Base-by-base conservation (phyloP, 2,329 filamentous ascomycete genomes). In the Diaporthe eres region DNA sequence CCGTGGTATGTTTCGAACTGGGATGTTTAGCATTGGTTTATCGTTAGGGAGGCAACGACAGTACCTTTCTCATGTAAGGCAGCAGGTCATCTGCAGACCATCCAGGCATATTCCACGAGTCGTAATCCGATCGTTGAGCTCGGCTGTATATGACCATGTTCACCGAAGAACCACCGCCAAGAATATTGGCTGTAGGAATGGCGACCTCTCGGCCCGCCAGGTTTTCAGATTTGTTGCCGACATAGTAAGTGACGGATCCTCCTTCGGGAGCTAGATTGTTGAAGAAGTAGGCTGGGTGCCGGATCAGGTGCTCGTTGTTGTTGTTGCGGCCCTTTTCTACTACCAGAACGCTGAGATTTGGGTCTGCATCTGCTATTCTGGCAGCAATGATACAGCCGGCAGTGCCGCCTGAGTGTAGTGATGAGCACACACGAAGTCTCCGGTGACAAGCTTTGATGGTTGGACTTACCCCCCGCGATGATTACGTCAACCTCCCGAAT, bases 261-360 rank as follows among this genome's bases (percentile, higher is more conserved):
- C 85, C 87, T n/a, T 82, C 84, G 1, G 88, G 87, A 15, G 84
- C 81, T 1, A 90, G 81, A 77, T 89, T 87, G 44, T 82, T 81
- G 47, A 89, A 82, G 77, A 85, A 91, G 17, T 90, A 81, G 0
- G 85, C 88, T 1, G 90, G 89, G 68, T 88, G 84, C 13, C 86
- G 82, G 19, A 91, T 83, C 10, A 84, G 84, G 0, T 87, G 86
- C n/a, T 53, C 49, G 71, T 87, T 83, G 77, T 88, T 83, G 77
- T 87, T 90, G 80, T 90, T 88, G n/a, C 83, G 84, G 1, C 90
- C 90, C 37, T 85, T 83, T 78, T 91, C 90, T 63, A 91, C 86
- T 13, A 91, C 82, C 15, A 91, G 81, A 60, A 90, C 86, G 22
- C 85, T 86, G 3, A 90, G 81, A 37, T 83, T 82, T 1, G 86